These are phyloP conservation scores for Blastobotrys illinoisensis DNA, from an alignment of 1,139 yeast species.

Conservation along the genomic window DNA sequence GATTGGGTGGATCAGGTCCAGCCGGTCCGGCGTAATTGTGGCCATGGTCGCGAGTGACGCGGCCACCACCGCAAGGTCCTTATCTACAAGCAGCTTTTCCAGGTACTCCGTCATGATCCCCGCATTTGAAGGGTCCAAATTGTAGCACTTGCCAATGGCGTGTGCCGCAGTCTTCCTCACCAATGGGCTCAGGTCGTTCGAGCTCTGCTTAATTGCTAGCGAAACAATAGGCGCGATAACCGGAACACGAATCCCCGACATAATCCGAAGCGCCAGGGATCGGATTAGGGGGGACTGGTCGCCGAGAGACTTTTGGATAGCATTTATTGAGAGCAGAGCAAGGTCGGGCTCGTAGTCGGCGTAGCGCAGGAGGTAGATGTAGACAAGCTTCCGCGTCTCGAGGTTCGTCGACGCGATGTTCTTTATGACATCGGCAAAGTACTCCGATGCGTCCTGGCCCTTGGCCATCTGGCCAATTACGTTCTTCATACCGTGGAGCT, in stretches of 20 bases:
- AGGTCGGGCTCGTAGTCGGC: conserved; percentile 86
- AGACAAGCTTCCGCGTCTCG: conserved; percentile 70
- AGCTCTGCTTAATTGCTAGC: conserved; percentile 64
- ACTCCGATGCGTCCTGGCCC: conserved; percentile 57
- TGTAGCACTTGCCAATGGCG: conserved; percentile 64
- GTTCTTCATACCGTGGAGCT: conserved; percentile 68
- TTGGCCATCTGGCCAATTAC: conserved; percentile 61
- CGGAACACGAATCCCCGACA: conserved; percentile 74
- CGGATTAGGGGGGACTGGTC: conserved; percentile 67
- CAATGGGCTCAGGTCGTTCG: conserved; percentile 65
- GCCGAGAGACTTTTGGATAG: conserved; percentile 75
- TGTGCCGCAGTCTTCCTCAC: conserved; percentile 80
- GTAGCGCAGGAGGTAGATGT: conserved; percentile 66
- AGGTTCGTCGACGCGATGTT: conserved; percentile 70
- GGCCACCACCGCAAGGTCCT: conserved; percentile 61
- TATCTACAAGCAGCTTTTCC: conserved; percentile 54
- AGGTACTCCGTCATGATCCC: conserved; percentile 48
- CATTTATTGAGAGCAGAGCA: conserved; percentile 82
- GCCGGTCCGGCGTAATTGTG: conserved; percentile 49
- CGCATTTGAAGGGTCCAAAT: conserved; percentile 38
- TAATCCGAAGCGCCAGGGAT: conserved; percentile 68
- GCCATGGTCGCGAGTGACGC: conserved; percentile 58
- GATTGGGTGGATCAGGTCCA: conserved; percentile 67
- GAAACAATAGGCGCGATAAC: conserved; percentile 76
- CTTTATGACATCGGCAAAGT: conserved; percentile 85